Evolutionary conservation across 306 rosid species (phyloP).

Genomic region (cucumber (Cucumis sativus)): DNA sequence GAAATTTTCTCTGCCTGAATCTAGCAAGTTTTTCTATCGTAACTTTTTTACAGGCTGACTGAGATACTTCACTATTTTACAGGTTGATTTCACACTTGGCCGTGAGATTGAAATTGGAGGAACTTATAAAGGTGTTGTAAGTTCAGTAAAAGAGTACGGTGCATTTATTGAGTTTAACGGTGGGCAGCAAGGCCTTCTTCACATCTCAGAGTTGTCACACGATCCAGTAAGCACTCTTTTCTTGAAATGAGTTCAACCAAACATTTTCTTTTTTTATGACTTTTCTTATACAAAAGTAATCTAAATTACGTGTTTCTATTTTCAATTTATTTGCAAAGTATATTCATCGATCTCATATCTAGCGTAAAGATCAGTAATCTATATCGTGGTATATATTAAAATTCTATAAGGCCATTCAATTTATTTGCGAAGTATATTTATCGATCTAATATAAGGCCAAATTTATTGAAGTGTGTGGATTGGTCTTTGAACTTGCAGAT

Average conservation of each 20-base stretch:
- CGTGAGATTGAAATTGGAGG: slow-evolving; percentile 94
- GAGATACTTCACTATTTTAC: slow-evolving; percentile 5
- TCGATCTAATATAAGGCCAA: too few relatives aligned
- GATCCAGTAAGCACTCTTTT: slow-evolving; percentile 40
- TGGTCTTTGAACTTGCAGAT: not conserved
- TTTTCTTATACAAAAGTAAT: not conserved
- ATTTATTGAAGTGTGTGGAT: not conserved
- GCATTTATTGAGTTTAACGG: slow-evolving; percentile 94
- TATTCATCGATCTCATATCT: not conserved
- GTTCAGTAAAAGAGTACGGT: slow-evolving; percentile 73
- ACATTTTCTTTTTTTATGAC: not conserved
- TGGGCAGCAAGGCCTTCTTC: slow-evolving; percentile 94
- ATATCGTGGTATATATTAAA: not conserved
- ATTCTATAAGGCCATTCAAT: not conserved
- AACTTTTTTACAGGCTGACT: not conserved
- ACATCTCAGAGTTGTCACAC: slow-evolving; percentile 86
- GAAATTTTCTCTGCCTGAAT: not conserved
- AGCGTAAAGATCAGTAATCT: not conserved
- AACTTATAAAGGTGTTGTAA: slow-evolving; percentile 57
- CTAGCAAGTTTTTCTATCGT: not conserved
- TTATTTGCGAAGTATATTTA: too few relatives aligned
- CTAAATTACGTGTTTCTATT: not conserved
- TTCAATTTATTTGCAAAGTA: not conserved
- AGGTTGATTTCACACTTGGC: slow-evolving; percentile 80
- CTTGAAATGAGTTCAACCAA: not conserved